Evolutionary conservation across 805 yeast genomes (phyloP), one percentile per base, ranked within the genome.

Genomic region (Candida peoriensis): DNA sequence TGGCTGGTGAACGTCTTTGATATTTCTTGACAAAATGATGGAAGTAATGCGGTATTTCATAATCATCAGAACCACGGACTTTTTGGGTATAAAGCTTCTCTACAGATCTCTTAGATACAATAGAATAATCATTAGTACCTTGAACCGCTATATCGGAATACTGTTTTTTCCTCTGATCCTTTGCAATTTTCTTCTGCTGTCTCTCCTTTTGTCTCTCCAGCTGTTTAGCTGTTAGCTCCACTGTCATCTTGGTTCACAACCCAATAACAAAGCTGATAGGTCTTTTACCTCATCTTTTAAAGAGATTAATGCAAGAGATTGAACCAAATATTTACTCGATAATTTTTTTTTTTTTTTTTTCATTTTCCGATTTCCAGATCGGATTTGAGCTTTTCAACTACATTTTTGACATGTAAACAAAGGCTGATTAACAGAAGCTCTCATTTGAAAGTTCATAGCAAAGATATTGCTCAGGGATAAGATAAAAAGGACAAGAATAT

Each of bases 61-160:
- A 34, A 15, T 50, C 43, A 37, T 52, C 32, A 23, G 24, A 5
- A 10, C 39, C 20, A 21, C 44, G 40, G 15, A 55, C 37, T 32
- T 50, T 47, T 1, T 54, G 37, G 11, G 61, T 50, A 44, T 79
- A 84, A 9, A 82, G 58, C 44, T 68, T 61, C 47, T 85, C 94
- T 2, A 82, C 95, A 1, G 93, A 82, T 42, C 93, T 59, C 48
- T 84, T 84, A 3, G 93, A 82, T 1, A 82, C 88, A 32, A 85
- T 84, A 0, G 94, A 84, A 7, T 87, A 82, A 47, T 80, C 82
- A 51, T 85, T 84, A 3, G 95, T 84, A 4, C 86, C 88, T 57
- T 84, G 94, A n/a, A 84, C 78, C 20, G 81, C 79, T 21, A 76
- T 57, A 54, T 81, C 88, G 23, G 74, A 74, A 46, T 68, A 74